These are phyloP conservation scores for Vitis vinifera DNA, from an alignment of 164 flowering plant genomes.

Conservation along the genomic window DNA sequence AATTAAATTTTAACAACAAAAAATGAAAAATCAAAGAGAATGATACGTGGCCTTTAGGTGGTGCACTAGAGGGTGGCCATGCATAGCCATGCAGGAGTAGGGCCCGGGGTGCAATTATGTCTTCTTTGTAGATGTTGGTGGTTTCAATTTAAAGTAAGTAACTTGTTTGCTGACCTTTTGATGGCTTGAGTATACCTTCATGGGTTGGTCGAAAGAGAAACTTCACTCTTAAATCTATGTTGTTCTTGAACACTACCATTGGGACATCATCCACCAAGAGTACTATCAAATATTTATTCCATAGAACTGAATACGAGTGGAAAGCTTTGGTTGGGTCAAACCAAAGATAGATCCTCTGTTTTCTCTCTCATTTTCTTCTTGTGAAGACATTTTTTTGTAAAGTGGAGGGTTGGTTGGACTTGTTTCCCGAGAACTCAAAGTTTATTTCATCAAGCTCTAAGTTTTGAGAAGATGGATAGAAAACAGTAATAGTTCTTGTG, in stretches of 20 bases:
- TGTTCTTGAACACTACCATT: constrained; percentile 61
- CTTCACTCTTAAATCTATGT: too few species aligned
- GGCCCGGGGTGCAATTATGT: too few species aligned
- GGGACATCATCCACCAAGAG: constrained; percentile 64
- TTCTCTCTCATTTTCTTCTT: constrained; percentile 68
- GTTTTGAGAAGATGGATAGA: constrained; percentile 75
- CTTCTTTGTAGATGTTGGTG: fast-evolving
- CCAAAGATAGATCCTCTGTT: constrained; percentile 78
- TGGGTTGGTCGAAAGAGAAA: too few species aligned
- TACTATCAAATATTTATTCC: constrained; percentile 65
- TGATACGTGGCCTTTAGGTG: too few species aligned
- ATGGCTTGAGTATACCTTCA: too few species aligned
- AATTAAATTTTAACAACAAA: too few species aligned
- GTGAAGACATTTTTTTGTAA: constrained; percentile 84
- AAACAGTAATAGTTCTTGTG: constrained; percentile 85
- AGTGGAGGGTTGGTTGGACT: constrained; percentile 28
- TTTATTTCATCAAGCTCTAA: constrained; percentile 84
- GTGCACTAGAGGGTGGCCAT: too few species aligned
- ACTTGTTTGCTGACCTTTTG: too few species aligned
- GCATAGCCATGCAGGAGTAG: too few species aligned
- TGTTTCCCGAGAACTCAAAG: constrained; percentile 75
- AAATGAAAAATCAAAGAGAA: too few species aligned
- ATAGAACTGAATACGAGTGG: constrained; percentile 38
- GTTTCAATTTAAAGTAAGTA: too few species aligned
- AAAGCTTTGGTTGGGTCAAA: constrained; percentile 59